These are phyloP conservation scores for Paraconiothyrium sp. DNA, from an alignment of 2,329 filamentous ascomycete species.

Conservation along the genomic window DNA sequence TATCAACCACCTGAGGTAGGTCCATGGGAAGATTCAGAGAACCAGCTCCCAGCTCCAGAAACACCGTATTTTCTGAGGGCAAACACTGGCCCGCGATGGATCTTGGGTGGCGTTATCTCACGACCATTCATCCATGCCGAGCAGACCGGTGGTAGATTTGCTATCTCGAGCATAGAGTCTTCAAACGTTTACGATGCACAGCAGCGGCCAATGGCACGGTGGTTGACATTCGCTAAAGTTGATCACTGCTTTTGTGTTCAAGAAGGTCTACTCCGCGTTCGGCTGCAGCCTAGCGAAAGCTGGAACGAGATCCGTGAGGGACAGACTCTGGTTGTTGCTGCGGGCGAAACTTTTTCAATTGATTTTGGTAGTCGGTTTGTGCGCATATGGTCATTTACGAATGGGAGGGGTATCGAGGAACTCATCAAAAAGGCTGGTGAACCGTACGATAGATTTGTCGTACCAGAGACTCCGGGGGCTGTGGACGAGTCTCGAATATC, in stretches of 20 bases:
- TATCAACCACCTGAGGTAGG: slow-evolving; percentile 24
- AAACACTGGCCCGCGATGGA: slow-evolving; percentile 28
- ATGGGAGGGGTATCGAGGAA: not conserved
- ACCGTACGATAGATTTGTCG: not conserved
- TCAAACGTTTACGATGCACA: slow-evolving; percentile 16
- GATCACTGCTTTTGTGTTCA: slow-evolving; percentile 19
- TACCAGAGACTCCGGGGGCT: not conserved
- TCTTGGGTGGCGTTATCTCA: slow-evolving; percentile 27
- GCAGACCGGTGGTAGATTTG: slow-evolving; percentile 29
- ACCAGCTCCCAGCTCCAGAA: slow-evolving; percentile 18
- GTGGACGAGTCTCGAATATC: not conserved
- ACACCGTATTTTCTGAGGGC: slow-evolving; percentile 31
- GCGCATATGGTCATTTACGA: not conserved
- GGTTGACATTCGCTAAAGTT: slow-evolving; percentile 23
- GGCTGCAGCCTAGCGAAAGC: slow-evolving; percentile 20
- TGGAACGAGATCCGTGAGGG: slow-evolving; percentile 28
- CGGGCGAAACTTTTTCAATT: slow-evolving; percentile 23
- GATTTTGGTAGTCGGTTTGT: not conserved
- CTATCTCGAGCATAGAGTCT: slow-evolving; percentile 32
- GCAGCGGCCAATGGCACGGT: slow-evolving; percentile 1
- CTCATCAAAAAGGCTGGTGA: not conserved
- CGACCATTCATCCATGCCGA: slow-evolving; percentile 30
- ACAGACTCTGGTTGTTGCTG: slow-evolving; percentile 30
- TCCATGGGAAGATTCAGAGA: slow-evolving; percentile 21
- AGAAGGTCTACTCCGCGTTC: slow-evolving; percentile 22